phyloP scores from a whole-genome alignment of 2,329 filamentous ascomycete species.

The Botrytis byssoidea region DNA sequence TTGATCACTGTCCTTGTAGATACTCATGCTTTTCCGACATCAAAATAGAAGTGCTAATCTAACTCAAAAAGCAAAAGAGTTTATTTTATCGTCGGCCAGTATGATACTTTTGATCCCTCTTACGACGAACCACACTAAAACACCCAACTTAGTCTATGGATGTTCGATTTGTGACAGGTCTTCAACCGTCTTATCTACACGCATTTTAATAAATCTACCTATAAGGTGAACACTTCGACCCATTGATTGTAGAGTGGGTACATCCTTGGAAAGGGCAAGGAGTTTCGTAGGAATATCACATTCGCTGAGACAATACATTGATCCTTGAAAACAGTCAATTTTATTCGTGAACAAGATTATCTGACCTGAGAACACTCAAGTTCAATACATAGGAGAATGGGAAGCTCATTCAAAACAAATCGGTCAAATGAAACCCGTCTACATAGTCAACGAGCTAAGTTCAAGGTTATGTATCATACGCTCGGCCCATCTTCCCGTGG shows the following conservation, averaged over 20 bases:
- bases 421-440: background rate
- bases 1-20: background rate
- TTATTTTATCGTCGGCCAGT: background rate
- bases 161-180: background rate
- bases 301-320: background rate
- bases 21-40: background rate
- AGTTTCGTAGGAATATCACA: background rate
- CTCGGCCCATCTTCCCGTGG: background rate
- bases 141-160: background rate
- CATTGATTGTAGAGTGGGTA: background rate
- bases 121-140: background rate
- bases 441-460: background rate
- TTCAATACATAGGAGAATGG: background rate
- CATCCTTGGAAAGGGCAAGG: background rate
- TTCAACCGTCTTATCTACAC: background rate
- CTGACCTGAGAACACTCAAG: too few species aligned
- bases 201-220: background rate
- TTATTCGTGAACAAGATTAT: background rate
- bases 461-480: background rate
- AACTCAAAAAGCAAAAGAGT: background rate
- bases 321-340: too few species aligned
- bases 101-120: background rate
- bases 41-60: background rate
- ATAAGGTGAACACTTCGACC: background rate
- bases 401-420: background rate